phyloP scores from a whole-genome alignment of 2,329 filamentous ascomycete genomes.

The Xylariales sp. region DNA sequence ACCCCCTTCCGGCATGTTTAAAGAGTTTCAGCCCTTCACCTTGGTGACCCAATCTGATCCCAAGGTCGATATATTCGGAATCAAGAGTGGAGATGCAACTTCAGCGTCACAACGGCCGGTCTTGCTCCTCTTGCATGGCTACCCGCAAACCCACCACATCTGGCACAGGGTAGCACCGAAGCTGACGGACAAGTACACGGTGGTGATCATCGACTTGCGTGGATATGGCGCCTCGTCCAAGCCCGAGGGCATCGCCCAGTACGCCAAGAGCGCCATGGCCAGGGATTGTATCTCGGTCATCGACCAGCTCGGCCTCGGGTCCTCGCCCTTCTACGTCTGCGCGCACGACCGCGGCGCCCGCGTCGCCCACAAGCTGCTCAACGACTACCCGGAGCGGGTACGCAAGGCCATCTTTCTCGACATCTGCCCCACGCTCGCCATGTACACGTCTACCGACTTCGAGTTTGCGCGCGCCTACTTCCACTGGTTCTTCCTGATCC shows the following conservation, averaged over 20 bases:
- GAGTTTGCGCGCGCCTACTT: slow-evolving; percentile 46
- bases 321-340: slow-evolving; percentile 42
- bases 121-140: slow-evolving; percentile 46
- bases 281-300: slow-evolving; percentile 41
- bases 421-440: slow-evolving; percentile 50
- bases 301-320: slow-evolving; percentile 31
- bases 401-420: slow-evolving; percentile 41
- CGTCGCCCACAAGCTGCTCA: slow-evolving; percentile 49
- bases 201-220: slow-evolving; percentile 44
- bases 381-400: slow-evolving; percentile 38
- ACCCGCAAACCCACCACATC: slow-evolving; percentile 47
- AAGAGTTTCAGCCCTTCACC: slow-evolving; percentile 31
- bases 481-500: slow-evolving; percentile 57
- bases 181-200: slow-evolving; percentile 32
- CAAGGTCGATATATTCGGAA: slow-evolving; percentile 37
- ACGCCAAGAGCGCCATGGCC: slow-evolving; percentile 46
- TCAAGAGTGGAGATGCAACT: slow-evolving; percentile 26
- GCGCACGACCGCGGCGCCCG: slow-evolving; percentile 55
- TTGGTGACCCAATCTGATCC: slow-evolving; percentile 30
- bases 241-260: slow-evolving; percentile 27
- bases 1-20: slow-evolving; percentile 32
- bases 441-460: slow-evolving; percentile 40
- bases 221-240: slow-evolving; percentile 49
- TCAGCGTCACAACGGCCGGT: slow-evolving; percentile 27
- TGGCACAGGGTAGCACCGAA: slow-evolving; percentile 42